phyloP scores from a whole-genome alignment of 257 asterid genomes.

The Solanum pinnatisectum region DNA sequence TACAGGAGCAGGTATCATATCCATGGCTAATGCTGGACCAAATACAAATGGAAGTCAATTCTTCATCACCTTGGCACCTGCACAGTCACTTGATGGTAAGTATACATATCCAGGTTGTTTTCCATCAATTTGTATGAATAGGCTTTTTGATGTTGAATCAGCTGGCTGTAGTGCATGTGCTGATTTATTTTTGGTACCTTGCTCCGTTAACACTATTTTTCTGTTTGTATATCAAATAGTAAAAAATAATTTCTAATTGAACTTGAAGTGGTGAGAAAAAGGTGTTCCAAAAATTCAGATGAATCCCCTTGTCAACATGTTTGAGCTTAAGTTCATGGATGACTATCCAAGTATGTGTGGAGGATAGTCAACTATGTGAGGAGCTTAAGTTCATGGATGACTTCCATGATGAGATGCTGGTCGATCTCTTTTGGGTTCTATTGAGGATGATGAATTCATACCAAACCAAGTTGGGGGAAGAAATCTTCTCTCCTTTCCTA shows the following conservation, averaged over 20 bases:
- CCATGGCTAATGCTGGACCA: conserved; percentile 99
- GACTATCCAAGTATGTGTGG: not conserved
- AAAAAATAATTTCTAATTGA: not conserved
- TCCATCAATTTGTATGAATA: not conserved
- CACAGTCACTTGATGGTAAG: conserved; percentile 88
- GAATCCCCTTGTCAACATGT: not conserved
- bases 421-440: not conserved
- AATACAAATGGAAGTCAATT: conserved; percentile 98
- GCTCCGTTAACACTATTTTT: not conserved
- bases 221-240: not conserved
- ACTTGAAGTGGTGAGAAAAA: not conserved
- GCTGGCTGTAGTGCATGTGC: not conserved
- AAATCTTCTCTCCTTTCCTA: not conserved
- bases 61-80: conserved; percentile 90
- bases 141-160: not conserved
- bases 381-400: not conserved
- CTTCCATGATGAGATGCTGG: not conserved
- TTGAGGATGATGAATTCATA: not conserved
- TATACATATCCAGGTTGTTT: not conserved
- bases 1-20: conserved; percentile 95
- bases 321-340: not conserved
- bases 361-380: not conserved
- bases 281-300: not conserved
- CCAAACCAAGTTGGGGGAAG: not conserved
- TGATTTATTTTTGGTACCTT: not conserved